phyloP scores from a whole-genome alignment of 345 rosid genomes.

The Mallotus nudiflorus region DNA sequence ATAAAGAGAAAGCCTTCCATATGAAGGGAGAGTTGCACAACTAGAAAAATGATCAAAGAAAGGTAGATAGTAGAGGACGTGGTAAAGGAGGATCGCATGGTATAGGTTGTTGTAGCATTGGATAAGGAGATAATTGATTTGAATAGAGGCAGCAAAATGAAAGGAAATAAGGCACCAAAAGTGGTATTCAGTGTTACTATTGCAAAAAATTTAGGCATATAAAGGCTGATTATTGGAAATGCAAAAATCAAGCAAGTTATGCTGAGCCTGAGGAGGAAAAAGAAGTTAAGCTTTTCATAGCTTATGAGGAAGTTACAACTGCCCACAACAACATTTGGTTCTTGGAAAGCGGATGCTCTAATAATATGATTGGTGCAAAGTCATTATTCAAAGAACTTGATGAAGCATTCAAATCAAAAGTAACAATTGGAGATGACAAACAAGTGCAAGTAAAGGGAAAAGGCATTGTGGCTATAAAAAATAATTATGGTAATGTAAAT shows the following conservation, averaged over 20 bases:
- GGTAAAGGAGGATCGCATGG: neutral
- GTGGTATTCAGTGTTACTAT: neutral
- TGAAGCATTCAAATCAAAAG: neutral
- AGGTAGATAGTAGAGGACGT: neutral
- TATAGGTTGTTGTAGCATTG: too few relatives aligned
- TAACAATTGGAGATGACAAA: conserved; percentile 12
- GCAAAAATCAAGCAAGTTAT: neutral
- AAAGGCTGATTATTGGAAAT: neutral
- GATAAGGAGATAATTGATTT: too few relatives aligned
- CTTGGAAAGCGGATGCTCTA: neutral
- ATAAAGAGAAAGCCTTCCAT: too few relatives aligned
- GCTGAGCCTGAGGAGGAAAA: too few relatives aligned
- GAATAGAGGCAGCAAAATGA: neutral
- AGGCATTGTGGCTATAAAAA: neutral
- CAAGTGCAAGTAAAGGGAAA: conserved; percentile 1
- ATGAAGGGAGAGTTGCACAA: neutral
- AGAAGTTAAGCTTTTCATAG: neutral
- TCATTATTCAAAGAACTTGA: too few relatives aligned
- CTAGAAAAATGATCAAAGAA: neutral
- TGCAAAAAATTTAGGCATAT: neutral
- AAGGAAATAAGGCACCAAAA: neutral
- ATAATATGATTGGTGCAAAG: conserved; percentile 8
- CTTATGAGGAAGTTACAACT: neutral
- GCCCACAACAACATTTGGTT: neutral
- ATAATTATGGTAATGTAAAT: neutral